Evolutionary conservation across 805 yeast genomes (phyloP), one percentile per base, ranked within the genome.

Genomic region (Kregervanrija pseudodelftensis): DNA sequence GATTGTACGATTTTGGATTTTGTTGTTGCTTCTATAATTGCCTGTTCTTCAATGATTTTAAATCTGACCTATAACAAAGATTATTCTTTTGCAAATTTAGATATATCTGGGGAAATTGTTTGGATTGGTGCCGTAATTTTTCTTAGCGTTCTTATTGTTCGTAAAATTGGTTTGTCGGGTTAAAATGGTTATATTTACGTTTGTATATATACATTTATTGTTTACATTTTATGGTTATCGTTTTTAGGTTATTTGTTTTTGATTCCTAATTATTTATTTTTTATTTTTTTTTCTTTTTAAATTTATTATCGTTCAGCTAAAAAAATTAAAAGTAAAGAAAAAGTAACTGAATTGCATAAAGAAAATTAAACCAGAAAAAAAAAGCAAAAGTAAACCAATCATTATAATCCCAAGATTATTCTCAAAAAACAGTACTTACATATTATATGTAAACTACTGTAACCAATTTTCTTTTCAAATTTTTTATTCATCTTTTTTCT

Each of bases 41-140:
- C 59, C 4, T 12, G 54, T 1, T 41, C 47, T 10, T 48, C 57
- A 1, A 47, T 55, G 49, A 30, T 41, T 5, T 31, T 56, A 7
- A 49, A 53, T 40, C 35, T 44, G 14, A 35, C 36, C 15, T 22
- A 45, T 35, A 44, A 38, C 37, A 35, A 33, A 45, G 37, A 30
- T 7, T 31, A 12, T 44, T 40, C 30, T 37, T 37, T 12, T n/a
- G 33, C 12, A 5, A 47, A 51, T 36, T 12, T 33, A 8, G 56
- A 59, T 38, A 22, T 43, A 4, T 39, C 57, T 37, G 77, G 80
- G 1, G 66, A 70, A 30, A 60, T 74, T 57, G 64, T 79, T 31
- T 78, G 79, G 75, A 63, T 76, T 36, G 80, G 76, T 3, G 76
- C 85, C 58, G 80, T 80, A 64, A 76, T 78, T 58, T 83, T 82